These are phyloP conservation scores for Paraconiothyrium sp. DNA, from an alignment of 2,329 filamentous ascomycete species.

Conservation along the genomic window DNA sequence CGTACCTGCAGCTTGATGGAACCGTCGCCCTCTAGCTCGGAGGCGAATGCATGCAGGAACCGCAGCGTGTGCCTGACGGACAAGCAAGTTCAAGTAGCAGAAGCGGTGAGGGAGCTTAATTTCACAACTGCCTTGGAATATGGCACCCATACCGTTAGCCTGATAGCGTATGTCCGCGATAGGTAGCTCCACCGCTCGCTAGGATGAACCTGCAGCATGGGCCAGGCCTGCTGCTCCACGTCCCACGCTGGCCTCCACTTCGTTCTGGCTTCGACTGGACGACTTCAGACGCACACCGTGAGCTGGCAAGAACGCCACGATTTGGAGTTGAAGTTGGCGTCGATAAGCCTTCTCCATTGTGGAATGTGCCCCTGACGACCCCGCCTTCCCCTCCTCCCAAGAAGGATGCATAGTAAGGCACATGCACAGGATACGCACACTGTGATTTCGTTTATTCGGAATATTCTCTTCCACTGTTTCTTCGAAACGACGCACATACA, in stretches of 20 bases:
- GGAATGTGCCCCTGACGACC: slow-evolving; percentile 13
- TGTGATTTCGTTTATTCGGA: slow-evolving; percentile 13
- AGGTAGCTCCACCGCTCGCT: slow-evolving; percentile 31
- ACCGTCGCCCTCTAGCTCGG: slow-evolving; percentile 32
- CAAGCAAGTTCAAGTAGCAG: slow-evolving; percentile 17
- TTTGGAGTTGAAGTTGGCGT: background rate
- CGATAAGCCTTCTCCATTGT: slow-evolving; percentile 10
- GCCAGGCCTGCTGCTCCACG: slow-evolving; percentile 16
- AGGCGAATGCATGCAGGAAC: slow-evolving; percentile 31
- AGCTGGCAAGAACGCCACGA: slow-evolving; percentile 11
- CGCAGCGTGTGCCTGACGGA: slow-evolving; percentile 12
- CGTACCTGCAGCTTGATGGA: slow-evolving; percentile 37
- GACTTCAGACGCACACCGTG: slow-evolving; percentile 29
- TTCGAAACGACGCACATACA: slow-evolving; percentile 33
- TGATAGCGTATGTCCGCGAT: slow-evolving; percentile 25
- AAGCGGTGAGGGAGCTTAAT: slow-evolving; percentile 29
- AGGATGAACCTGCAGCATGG: slow-evolving; percentile 35
- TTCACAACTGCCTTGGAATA: slow-evolving; percentile 30
- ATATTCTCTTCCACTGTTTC: slow-evolving; percentile 24
- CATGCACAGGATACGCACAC: slow-evolving; percentile 14
- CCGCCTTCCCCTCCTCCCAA: background rate
- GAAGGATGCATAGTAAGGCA: slow-evolving; percentile 21
- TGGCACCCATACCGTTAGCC: slow-evolving; percentile 25
- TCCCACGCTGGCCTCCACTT: slow-evolving; percentile 28
- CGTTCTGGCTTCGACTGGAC: background rate